phyloP scores from a whole-genome alignment of 192 early-diverging fungal genomes.

The Gaertneriomyces semiglobifer region DNA sequence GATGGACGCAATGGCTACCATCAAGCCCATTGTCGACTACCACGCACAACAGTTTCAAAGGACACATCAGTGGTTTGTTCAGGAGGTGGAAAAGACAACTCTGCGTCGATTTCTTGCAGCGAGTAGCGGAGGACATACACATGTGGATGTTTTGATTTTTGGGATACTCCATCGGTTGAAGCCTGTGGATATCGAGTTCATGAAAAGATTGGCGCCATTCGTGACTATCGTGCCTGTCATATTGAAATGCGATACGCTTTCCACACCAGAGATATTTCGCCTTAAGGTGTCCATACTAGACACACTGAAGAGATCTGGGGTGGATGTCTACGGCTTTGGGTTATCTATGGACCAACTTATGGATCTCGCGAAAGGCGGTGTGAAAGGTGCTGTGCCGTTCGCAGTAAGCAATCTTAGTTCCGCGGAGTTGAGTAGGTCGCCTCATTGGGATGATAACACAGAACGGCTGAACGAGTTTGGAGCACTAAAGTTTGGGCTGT shows the following conservation, averaged over 20 bases:
- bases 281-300: constrained; percentile 53
- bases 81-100: constrained; percentile 3
- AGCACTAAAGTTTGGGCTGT: constrained; percentile 37
- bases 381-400: constrained; percentile 54
- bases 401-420: constrained; percentile 33
- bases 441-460: neutral
- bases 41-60: constrained; percentile 32
- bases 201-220: constrained; percentile 47
- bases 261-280: constrained; percentile 46
- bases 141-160: constrained; percentile 45
- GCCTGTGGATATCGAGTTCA: constrained; percentile 32
- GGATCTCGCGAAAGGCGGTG: constrained; percentile 38
- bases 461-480: constrained; percentile 45
- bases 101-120: constrained; percentile 30
- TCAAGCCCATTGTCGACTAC: constrained; percentile 43
- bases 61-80: constrained; percentile 34
- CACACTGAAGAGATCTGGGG: constrained; percentile 45
- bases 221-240: constrained; percentile 67
- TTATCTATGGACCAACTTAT: constrained; percentile 44
- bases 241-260: constrained; percentile 60
- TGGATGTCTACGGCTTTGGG: constrained; percentile 59
- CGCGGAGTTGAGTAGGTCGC: neutral
- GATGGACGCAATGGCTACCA: constrained; percentile 38
- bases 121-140: constrained; percentile 38
- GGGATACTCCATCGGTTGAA: constrained; percentile 37